Evolutionary conservation across 768 basidiomycete species (phyloP).

Genomic region (Leucosporidium yakuticum): DNA sequence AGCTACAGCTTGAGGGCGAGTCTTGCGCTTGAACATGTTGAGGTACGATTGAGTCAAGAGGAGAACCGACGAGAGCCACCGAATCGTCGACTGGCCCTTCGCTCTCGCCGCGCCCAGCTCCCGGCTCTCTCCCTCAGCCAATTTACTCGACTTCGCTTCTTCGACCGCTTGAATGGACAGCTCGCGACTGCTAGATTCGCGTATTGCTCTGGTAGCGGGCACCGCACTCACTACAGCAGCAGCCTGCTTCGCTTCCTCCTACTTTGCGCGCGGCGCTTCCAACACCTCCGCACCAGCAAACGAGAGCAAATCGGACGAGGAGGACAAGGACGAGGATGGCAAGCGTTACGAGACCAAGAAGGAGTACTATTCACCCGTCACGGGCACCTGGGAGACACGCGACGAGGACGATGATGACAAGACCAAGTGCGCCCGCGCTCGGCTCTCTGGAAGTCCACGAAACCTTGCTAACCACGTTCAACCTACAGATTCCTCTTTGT

Average conservation of each 20-base stretch:
- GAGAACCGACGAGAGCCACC: too few species aligned
- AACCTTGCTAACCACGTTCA: neutral
- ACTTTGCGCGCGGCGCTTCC: too few species aligned
- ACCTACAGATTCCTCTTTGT: neutral
- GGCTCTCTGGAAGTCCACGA: too few species aligned
- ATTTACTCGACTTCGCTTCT: too few species aligned
- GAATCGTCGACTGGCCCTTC: too few species aligned
- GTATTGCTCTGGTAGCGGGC: neutral
- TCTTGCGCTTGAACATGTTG: slow-evolving; percentile 15
- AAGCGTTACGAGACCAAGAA: neutral
- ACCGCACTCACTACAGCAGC: neutral
- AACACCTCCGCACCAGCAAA: too few species aligned
- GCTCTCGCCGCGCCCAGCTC: too few species aligned
- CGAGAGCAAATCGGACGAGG: neutral
- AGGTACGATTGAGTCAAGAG: neutral
- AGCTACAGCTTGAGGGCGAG: slow-evolving; percentile 9
- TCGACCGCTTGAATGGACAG: too few species aligned
- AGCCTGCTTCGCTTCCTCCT: too few species aligned
- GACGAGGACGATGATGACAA: neutral
- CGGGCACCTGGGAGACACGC: neutral
- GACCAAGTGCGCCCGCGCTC: neutral
- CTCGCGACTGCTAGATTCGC: too few species aligned
- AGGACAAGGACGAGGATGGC: neutral
- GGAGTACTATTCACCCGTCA: neutral
- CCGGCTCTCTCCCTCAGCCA: too few species aligned